A percentile compares a stretch with the other conserved stretches of the same genome.
These are phyloP conservation scores for Malania oleifera DNA, from an alignment of 164 flowering plant species.

Conservation along the genomic window DNA sequence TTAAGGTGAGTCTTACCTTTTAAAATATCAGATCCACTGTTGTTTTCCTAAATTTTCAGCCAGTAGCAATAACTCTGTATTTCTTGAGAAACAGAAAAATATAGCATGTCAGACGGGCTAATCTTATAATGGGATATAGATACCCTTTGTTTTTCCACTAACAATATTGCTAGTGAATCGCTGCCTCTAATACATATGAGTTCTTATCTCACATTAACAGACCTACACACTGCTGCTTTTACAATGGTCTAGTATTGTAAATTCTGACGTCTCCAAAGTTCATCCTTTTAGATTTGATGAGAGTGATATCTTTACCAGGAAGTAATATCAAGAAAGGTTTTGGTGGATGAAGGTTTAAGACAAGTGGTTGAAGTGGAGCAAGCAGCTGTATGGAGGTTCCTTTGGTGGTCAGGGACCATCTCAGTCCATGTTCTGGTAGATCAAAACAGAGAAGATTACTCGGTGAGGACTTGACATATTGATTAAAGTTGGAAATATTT, in stretches of 20 bases:
- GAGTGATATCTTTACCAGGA: conserved; percentile 44
- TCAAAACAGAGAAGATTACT: conserved; percentile 73
- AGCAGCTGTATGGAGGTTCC: conserved; percentile 93
- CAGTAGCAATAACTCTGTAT: neutral
- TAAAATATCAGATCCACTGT: neutral
- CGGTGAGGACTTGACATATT: conserved; percentile 44
- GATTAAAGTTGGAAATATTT: too few species aligned
- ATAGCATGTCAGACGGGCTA: too few species aligned
- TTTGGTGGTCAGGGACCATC: conserved; percentile 95
- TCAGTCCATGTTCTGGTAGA: conserved; percentile 91
- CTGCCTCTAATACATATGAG: too few species aligned
- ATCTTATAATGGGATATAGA: too few species aligned
- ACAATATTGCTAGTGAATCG: too few species aligned
- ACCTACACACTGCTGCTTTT: too few species aligned
- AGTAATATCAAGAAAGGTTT: conserved; percentile 67
- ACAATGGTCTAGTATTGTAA: neutral
- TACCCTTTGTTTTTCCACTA: too few species aligned
- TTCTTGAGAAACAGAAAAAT: too few species aligned
- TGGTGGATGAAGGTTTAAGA: conserved; percentile 87
- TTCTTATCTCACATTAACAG: too few species aligned
- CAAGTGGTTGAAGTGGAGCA: conserved; percentile 94
- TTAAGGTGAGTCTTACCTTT: conserved; percentile 51
- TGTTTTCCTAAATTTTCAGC: neutral
- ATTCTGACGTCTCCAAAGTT: neutral
- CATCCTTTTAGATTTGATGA: conserved; percentile 4